Evolutionary conservation across 192 early-diverging fungal species (phyloP).

Genomic region (Coemansia sp.): DNA sequence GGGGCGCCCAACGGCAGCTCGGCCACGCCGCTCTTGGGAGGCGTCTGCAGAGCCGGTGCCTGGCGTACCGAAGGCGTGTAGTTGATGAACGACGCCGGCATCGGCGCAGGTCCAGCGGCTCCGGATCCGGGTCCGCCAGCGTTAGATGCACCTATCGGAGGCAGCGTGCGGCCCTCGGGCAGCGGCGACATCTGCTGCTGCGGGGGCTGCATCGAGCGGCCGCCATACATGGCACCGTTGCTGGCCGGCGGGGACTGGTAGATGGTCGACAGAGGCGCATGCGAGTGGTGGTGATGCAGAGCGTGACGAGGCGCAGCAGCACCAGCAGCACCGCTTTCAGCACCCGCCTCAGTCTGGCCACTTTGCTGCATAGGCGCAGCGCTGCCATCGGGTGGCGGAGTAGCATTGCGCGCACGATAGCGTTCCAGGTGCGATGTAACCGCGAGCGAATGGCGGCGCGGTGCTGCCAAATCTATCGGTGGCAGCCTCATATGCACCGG

Average conservation of each 20-base stretch:
- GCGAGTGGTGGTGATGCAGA: background rate
- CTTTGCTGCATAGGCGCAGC: constrained; percentile 1
- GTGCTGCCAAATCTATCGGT: constrained; percentile 43
- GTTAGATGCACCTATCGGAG: background rate
- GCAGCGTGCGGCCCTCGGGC: constrained; percentile 22
- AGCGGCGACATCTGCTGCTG: constrained; percentile 28
- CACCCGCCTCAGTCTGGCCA: background rate
- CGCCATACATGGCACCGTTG: background rate
- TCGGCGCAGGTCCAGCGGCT: background rate
- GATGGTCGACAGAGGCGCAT: constrained; percentile 4
- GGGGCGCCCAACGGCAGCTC: background rate
- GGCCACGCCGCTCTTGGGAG: background rate
- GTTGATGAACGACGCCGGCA: constrained; percentile 24
- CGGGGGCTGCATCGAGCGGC: constrained; percentile 5
- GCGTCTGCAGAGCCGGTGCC: background rate
- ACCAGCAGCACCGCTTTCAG: background rate
- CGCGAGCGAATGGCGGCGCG: constrained; percentile 53
- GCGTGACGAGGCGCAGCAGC: constrained; percentile 12
- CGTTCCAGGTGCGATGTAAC: constrained; percentile 54
- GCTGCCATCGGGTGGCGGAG: constrained; percentile 25
- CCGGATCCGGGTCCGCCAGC: background rate
- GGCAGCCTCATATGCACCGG: constrained; percentile 31
- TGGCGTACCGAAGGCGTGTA: constrained; percentile 22
- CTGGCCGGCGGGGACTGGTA: background rate
- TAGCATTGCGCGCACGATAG: constrained; percentile 40